phyloP scores from a whole-genome alignment of 2,329 filamentous ascomycete species.

The Claviceps pusilla region DNA sequence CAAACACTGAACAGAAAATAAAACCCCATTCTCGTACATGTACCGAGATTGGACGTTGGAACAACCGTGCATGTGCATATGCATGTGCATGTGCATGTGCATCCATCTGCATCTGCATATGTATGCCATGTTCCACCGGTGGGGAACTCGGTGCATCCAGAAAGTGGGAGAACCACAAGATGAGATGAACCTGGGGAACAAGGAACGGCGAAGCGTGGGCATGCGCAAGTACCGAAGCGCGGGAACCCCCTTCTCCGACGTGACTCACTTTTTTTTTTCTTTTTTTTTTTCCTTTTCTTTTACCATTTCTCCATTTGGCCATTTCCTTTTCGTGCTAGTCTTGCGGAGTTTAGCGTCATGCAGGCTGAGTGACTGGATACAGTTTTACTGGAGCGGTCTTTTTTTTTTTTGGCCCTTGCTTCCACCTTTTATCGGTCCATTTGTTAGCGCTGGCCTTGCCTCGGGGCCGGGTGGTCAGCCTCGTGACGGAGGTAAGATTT shows the following conservation, averaged over 20 bases:
- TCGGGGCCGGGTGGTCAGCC: neutral
- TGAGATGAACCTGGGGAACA: neutral
- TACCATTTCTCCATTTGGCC: neutral
- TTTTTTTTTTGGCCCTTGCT: neutral
- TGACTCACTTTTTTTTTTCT: neutral
- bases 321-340: neutral
- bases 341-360: neutral
- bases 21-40: too few species aligned
- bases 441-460: neutral
- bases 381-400: neutral
- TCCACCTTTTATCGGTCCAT: neutral
- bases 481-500: neutral
- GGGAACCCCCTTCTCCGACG: neutral
- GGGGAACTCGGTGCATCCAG: too few species aligned
- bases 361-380: neutral
- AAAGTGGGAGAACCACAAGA: neutral
- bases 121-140: too few species aligned
- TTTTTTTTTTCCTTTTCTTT: too few species aligned
- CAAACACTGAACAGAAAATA: too few species aligned
- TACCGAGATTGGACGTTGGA: too few species aligned
- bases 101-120: too few species aligned
- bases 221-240: neutral
- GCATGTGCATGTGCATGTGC: too few species aligned
- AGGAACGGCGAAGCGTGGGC: neutral
- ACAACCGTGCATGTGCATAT: too few species aligned